Evolutionary conservation across 495 filamentous ascomycete species (phyloP), one percentile per base, ranked within the genome.

Genomic region (Sabuloglossum arenarium): DNA sequence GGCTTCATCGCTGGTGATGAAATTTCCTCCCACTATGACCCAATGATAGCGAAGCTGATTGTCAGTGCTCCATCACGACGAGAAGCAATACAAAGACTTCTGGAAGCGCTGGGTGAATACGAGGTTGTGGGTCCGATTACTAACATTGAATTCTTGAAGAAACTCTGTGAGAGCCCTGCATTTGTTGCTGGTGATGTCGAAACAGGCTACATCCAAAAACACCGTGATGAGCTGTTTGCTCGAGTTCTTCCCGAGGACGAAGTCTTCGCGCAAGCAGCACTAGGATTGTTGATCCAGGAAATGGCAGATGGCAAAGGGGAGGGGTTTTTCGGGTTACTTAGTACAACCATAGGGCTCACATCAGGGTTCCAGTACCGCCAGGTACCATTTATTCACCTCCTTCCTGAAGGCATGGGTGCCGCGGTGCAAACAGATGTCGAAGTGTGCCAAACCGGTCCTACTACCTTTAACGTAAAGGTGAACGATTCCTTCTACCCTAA

Each of bases 11-110:
- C 84, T 59, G 93, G 93, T 19, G 90, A 97, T 64, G 84, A 89
- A 59, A 81, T 99, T 0, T 93, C 88, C 0, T 84, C 88, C n/a
- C 81, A 91, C 54, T 99, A 97, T 67, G 91, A 99, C 61, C 90
- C 91, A 5, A 97, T 99, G 91, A 96, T 99, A 59, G 84, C 93
- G 43, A 99, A 99, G 66, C 74, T 99, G 55, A 97, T 99, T 59
- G 88, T 96, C n/a, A 75, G 80, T 27, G 93, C 85, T 19, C 74
- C 73, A 43, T 80, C 81, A 55, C 77, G 91, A 29, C 77, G 85
- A 65, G 82, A 83, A 21, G 87, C 91, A 19, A 79, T 97, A 55
- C 79, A 84, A 59, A 94, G 86, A 63, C 71, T 97, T 29, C 78
- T 79, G 34, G 68, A 77, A n/a, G 90, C 90, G 1, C 68, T 97